A percentile compares a stretch with the other conserved stretches of the same genome.
phyloP scores from a whole-genome alignment of 306 rosid genomes.

The Myrica gale region DNA sequence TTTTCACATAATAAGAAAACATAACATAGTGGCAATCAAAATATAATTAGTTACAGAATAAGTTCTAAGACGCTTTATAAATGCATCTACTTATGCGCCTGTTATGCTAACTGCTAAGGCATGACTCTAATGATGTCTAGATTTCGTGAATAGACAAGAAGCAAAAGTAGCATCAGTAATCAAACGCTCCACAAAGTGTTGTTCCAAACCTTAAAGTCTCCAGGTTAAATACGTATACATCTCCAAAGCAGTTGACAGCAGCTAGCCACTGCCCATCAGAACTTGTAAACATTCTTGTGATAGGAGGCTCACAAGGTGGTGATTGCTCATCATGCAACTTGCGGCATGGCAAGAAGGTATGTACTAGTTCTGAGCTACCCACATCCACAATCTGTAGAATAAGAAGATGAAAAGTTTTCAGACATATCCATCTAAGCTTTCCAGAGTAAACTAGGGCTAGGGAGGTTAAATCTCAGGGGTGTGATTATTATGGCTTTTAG shows the following conservation, averaged over 20 bases:
- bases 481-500: background rate
- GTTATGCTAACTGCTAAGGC: background rate
- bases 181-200: background rate
- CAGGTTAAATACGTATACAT: slow-evolving; percentile 78
- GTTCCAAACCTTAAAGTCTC: slow-evolving; percentile 66
- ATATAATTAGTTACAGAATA: background rate
- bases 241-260: slow-evolving; percentile 97
- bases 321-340: slow-evolving; percentile 50
- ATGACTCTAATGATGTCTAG: background rate
- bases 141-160: background rate
- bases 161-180: slow-evolving; percentile 2
- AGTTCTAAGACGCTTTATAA: background rate
- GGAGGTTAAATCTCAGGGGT: slow-evolving; percentile 1
- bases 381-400: slow-evolving; percentile 69
- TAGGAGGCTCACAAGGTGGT: slow-evolving; percentile 84
- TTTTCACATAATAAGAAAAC: too few relatives aligned
- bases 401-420: slow-evolving; percentile 22
- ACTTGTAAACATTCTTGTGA: slow-evolving; percentile 83
- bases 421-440: background rate
- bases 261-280: slow-evolving; percentile 98
- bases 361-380: slow-evolving; percentile 47
- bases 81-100: background rate
- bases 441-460: background rate
- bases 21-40: background rate
- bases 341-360: slow-evolving; percentile 68